Base-by-base conservation (phyloP, 2,329 filamentous ascomycete species). In the Periglandula ipomoeae region DNA sequence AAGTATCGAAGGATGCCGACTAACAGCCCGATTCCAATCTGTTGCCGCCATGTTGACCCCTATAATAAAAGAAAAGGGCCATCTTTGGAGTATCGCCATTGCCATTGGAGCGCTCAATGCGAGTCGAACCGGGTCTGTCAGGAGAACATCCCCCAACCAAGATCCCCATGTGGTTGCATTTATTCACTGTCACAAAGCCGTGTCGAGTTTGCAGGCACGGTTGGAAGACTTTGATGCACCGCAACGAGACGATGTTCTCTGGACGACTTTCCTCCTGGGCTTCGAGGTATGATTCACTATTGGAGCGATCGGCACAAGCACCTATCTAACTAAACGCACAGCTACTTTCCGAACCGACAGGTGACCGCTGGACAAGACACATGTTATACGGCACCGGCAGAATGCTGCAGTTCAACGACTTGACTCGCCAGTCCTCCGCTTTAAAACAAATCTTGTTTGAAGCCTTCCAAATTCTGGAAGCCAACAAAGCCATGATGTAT, bases 61-160 rank as follows among this genome's bases (percentile, higher is more conserved):
- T 2, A 32, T 62, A 0, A 49, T 62, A 1, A 32, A 53, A 1
- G n/a, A 34, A 1, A 58, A 54, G 0, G 15, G 43, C 0, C 40
- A 56, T 0, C 50, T 63, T 5, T 47, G 38, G 23, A 47, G 59
- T 22, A 24, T 57, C 2, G 51, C 53, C 0, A 30, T 56, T 2
- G 59, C 60, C 0, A 58, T 63, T 26, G 61, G 61, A 0, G 60
- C 61, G 0, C 47, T 62, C 1, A 56, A 61, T 20, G 55, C 56
- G 1, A 59, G 58, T 30, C 53, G 61, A 3, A 23, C 47, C 2
- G 48, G 47, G 1, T 49, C 37, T 1, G 37, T 52, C 1, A 42
- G 44, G 3, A 47, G 19, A 6, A n/a, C 7, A 0, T 0, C 15
- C 11, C 9, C 30, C 0, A 17, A 17, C 1, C 15, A 17, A 3